phyloP scores from a whole-genome alignment of 2,329 filamentous ascomycete genomes.

The Immersiporthe knoxdaviesiana region DNA sequence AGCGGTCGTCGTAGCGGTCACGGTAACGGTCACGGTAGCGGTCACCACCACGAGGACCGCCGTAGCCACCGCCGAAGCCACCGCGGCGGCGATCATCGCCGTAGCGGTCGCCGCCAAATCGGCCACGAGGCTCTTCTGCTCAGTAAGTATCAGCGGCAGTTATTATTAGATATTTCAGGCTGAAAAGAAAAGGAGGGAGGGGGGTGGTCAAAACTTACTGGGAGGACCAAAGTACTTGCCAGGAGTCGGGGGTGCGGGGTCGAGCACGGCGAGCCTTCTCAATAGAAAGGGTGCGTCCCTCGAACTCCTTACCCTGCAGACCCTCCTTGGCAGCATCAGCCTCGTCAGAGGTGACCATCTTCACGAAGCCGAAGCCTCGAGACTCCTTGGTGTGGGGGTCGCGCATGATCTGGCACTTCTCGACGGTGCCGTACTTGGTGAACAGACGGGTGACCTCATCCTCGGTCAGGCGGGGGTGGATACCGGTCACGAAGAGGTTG shows the following conservation, averaged over 20 bases:
- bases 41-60: conserved; percentile 44
- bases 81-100: conserved; percentile 66
- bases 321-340: conserved; percentile 97
- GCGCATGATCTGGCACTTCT: conserved; percentile 99
- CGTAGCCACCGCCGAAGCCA: conserved; percentile 53
- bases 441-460: conserved; percentile 92
- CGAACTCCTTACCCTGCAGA: conserved; percentile 90
- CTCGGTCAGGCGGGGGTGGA: conserved; percentile 89
- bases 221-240: conserved; percentile 99
- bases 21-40: conserved; percentile 35
- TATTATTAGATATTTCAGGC: too few relatives aligned
- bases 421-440: conserved; percentile 97
- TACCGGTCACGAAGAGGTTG: conserved; percentile 98
- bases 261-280: conserved; percentile 97
- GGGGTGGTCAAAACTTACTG: conserved; percentile 69
- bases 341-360: conserved; percentile 94
- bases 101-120: conserved; percentile 57
- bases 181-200: conserved; percentile 40
- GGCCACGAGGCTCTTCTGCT: conserved; percentile 57
- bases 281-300: conserved; percentile 94
- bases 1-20: conserved; percentile 37
- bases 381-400: conserved; percentile 98
- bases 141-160: conserved; percentile 20
- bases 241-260: conserved; percentile 91
- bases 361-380: conserved; percentile 98